Conservation (phyloP, 345 rosid genomes). For the Citrus reticulata region DNA sequence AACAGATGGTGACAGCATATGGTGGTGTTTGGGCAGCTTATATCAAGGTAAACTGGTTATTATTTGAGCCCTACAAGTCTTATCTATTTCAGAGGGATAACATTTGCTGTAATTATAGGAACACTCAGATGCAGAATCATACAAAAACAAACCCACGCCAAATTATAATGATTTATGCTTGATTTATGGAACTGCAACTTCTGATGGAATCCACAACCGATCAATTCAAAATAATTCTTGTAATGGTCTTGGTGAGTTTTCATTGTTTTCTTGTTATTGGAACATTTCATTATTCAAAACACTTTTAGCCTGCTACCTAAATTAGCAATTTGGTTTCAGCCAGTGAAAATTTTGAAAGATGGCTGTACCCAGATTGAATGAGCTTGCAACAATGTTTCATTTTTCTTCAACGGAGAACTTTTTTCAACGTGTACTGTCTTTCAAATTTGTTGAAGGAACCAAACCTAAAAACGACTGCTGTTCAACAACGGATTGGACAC, state of each 20-base stretch:
- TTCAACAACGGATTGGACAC: constrained; percentile 38
- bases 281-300: neutral
- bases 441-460: constrained; percentile 28
- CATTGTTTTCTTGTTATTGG: neutral
- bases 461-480: constrained; percentile 17
- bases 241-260: constrained; percentile 26
- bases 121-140: constrained; percentile 31
- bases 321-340: neutral
- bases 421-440: neutral
- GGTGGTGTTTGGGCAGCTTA: constrained; percentile 42
- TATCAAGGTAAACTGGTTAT: constrained; percentile 28
- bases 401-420: neutral
- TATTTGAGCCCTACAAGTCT: neutral
- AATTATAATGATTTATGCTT: constrained; percentile 39
- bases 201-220: constrained; percentile 19
- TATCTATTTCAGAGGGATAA: constrained; percentile 8
- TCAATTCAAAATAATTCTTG: constrained; percentile 19
- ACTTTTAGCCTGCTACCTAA: neutral
- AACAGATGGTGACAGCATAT: constrained; percentile 35
- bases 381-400: neutral
- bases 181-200: constrained; percentile 37
- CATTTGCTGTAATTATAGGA: constrained; percentile 30
- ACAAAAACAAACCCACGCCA: constrained; percentile 20
- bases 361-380: neutral
- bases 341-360: neutral